Conservation (phyloP, 1,284 basidiomycete genomes). For the Ustilago loliicola region DNA sequence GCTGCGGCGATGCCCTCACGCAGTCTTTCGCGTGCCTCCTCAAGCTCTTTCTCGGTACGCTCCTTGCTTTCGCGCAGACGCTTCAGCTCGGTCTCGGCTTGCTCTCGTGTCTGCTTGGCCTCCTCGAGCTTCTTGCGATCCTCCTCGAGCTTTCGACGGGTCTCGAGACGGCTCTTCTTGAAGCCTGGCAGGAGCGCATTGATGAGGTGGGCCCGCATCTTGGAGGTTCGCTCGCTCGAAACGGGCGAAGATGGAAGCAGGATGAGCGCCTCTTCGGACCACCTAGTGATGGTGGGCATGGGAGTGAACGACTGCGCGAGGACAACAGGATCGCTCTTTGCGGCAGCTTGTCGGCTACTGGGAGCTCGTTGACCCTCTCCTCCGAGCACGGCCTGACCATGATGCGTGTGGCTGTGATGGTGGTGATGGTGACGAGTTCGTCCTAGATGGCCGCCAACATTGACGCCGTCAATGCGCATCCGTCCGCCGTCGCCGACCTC, state of each 20-base stretch:
- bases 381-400: constrained; percentile 38
- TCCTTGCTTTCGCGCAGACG: constrained; percentile 42
- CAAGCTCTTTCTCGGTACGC: constrained; percentile 60
- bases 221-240: constrained; percentile 78
- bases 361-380: constrained; percentile 28
- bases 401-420: constrained; percentile 37
- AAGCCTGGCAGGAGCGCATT: constrained; percentile 82
- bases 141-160: constrained; percentile 70
- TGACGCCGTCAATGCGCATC: constrained; percentile 58
- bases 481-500: constrained; percentile 57
- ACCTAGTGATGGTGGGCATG: constrained; percentile 85
- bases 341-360: constrained; percentile 37
- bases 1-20: constrained; percentile 65
- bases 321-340: constrained; percentile 56
- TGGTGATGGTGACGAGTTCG: constrained; percentile 31
- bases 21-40: constrained; percentile 55
- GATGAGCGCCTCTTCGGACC: constrained; percentile 89
- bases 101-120: constrained; percentile 70
- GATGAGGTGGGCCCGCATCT: constrained; percentile 80
- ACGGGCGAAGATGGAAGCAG: constrained; percentile 78
- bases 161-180: constrained; percentile 34
- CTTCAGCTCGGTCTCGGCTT: constrained; percentile 53
- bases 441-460: constrained; percentile 22
- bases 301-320: constrained; percentile 74
- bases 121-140: constrained; percentile 68